A percentile compares a stretch with the other conserved stretches of the same genome.
phyloP scores from a whole-genome alignment of 2,329 filamentous ascomycete species.

The Fusarium torulosum region DNA sequence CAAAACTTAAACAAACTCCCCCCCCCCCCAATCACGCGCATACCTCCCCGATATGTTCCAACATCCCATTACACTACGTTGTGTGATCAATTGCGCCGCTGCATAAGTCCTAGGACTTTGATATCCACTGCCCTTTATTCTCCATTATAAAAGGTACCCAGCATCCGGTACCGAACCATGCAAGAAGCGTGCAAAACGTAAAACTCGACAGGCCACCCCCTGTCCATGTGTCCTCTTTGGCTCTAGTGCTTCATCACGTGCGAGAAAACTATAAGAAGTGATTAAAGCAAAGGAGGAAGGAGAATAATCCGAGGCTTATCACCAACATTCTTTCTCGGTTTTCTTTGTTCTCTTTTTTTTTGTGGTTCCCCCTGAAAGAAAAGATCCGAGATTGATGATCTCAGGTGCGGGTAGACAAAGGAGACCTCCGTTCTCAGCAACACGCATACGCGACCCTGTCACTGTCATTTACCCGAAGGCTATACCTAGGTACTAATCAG shows the following conservation, averaged over 20 bases:
- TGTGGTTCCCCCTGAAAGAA: conserved; percentile 38
- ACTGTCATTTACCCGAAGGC: conserved; percentile 25
- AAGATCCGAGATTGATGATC: conserved; percentile 33
- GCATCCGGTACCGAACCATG: conserved; percentile 39
- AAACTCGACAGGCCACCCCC: conserved; percentile 33
- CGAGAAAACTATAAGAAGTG: conserved; percentile 30
- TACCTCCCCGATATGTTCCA: not conserved
- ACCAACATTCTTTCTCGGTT: not conserved
- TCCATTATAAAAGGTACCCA: conserved; percentile 39
- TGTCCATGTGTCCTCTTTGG: conserved; percentile 13
- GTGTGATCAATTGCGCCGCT: conserved; percentile 18
- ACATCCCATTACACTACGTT: not conserved
- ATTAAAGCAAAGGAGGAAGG: conserved; percentile 39
- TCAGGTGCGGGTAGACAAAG: not conserved
- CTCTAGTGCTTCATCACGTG: conserved; percentile 41
- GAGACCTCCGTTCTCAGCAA: conserved; percentile 19
- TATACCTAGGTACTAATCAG: conserved; percentile 25
- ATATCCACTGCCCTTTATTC: conserved; percentile 21
- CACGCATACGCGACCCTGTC: conserved; percentile 35
- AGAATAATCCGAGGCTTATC: conserved; percentile 23
- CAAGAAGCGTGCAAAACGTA: conserved; percentile 39
- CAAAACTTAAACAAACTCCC: too few species aligned
- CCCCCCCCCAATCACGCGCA: not conserved
- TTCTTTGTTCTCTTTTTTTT: conserved; percentile 26
- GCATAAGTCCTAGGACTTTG: conserved; percentile 21